Conservation (phyloP, 805 yeast genomes). For the Wickerhamomyces strasburgensis region DNA sequence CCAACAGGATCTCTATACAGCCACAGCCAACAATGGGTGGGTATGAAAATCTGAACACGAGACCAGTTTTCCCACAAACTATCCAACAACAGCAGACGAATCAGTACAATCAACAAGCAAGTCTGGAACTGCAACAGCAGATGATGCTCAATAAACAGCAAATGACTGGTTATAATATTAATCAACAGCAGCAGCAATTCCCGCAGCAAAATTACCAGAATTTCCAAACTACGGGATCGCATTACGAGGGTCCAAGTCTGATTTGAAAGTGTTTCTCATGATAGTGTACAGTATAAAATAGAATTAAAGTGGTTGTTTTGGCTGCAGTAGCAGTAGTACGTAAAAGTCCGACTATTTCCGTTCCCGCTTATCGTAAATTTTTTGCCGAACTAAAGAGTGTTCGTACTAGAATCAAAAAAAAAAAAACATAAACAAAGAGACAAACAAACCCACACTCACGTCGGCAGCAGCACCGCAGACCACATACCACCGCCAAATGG, state of each 20-base stretch:
- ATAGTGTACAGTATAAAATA: neutral
- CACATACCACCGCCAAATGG: too few species aligned
- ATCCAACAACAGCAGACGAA: constrained; percentile 36
- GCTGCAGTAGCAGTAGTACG: too few species aligned
- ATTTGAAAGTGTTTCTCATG: neutral
- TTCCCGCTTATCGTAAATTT: too few species aligned
- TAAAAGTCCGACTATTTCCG: too few species aligned
- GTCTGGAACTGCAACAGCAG: constrained; percentile 29
- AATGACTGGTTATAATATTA: neutral
- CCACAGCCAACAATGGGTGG: constrained; percentile 71
- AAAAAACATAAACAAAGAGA: too few species aligned
- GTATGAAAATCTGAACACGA: constrained; percentile 57
- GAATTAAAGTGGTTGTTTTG: too few species aligned
- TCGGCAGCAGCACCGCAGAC: too few species aligned
- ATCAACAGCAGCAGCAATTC: constrained; percentile 13
- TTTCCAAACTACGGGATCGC: too few species aligned
- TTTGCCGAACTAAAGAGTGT: too few species aligned
- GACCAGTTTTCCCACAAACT: constrained; percentile 66
- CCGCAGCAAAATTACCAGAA: too few species aligned
- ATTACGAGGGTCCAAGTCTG: constrained; percentile 5
- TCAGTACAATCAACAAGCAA: constrained; percentile 36
- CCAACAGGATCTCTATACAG: constrained; percentile 26
- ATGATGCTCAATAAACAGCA: constrained; percentile 18
- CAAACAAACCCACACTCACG: too few species aligned
- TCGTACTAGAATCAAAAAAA: too few species aligned